phyloP scores from a whole-genome alignment of 148 eudicot species.

The Rhododendron mucronatum region DNA sequence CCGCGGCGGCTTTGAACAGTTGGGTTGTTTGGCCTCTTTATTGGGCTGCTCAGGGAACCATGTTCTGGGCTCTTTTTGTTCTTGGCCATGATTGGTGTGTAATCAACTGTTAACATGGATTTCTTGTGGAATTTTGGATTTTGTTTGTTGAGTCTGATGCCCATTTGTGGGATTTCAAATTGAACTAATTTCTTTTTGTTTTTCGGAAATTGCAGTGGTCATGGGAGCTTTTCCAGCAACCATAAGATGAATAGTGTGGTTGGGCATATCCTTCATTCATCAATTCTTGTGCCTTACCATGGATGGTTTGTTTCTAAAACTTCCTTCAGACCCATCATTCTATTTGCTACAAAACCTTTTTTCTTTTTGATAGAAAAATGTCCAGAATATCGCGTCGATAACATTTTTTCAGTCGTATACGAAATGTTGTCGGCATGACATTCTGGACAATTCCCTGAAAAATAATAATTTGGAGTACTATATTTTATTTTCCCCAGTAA shows the following conservation, averaged over 20 bases:
- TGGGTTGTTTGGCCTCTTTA: conserved; percentile 51
- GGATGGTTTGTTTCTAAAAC: conserved; percentile 41
- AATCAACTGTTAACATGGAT: neutral
- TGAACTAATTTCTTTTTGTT: neutral
- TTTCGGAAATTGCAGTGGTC: conserved; percentile 32
- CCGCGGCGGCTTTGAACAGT: conserved; percentile 30
- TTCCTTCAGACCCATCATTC: neutral
- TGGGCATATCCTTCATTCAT: conserved; percentile 57
- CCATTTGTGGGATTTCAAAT: neutral
- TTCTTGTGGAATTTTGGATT: neutral
- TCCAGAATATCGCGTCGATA: neutral
- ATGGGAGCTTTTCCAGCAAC: conserved; percentile 53
- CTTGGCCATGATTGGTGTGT: conserved; percentile 58
- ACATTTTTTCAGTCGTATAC: neutral
- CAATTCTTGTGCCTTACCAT: conserved; percentile 60
- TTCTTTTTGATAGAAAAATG: neutral
- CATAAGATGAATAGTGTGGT: conserved; percentile 38
- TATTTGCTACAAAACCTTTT: neutral
- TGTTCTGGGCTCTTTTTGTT: conserved; percentile 58
- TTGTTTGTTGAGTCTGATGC: neutral
- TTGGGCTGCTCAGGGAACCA: conserved; percentile 51
- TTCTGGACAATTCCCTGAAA: neutral
- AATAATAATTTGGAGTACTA: neutral
- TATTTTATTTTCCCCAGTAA: neutral
- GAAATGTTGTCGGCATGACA: neutral